These are phyloP conservation scores for Schizopora paradoxa DNA, from an alignment of 1,284 basidiomycete species.

Conservation along the genomic window DNA sequence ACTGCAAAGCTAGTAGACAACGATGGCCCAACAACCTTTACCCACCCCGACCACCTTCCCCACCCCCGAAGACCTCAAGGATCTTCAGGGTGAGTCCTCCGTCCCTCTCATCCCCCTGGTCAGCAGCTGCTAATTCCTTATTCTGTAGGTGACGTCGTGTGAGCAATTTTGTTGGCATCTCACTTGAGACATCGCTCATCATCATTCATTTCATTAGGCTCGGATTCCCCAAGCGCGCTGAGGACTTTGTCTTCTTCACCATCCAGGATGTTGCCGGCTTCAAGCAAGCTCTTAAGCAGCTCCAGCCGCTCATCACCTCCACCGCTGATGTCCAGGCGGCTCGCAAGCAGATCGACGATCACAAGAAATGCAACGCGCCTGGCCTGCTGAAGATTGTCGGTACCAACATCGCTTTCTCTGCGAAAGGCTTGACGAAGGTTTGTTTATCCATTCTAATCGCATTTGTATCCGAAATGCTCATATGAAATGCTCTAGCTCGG, in stretches of 20 bases:
- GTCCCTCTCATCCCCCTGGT: neutral
- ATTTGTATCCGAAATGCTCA: neutral
- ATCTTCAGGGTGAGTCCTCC: constrained; percentile 13
- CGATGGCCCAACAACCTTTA: neutral
- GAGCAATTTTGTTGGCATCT: no score
- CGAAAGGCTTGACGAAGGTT: constrained; percentile 18
- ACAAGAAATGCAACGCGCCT: constrained; percentile 31
- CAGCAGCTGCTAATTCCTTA: neutral
- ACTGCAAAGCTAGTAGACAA: neutral
- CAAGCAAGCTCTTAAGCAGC: constrained; percentile 26
- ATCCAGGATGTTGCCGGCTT: constrained; percentile 26
- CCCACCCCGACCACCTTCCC: constrained; percentile 15
- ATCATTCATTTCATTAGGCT: constrained; percentile 7
- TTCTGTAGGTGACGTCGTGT: constrained; percentile 15
- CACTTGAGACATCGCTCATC: no score
- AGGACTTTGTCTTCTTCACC: constrained; percentile 32
- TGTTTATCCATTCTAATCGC: neutral
- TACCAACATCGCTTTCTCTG: constrained; percentile 22
- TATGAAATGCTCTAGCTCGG: constrained; percentile 22
- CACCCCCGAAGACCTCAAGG: constrained; percentile 14
- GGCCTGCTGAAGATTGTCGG: constrained; percentile 25
- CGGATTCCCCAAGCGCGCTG: constrained; percentile 24
- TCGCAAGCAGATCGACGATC: constrained; percentile 28
- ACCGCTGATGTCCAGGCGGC: constrained; percentile 23
- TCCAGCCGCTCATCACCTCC: constrained; percentile 32